Evolutionary conservation across 2,329 filamentous ascomycete species (phyloP).

Genomic region (Rutstroemia sp.): DNA sequence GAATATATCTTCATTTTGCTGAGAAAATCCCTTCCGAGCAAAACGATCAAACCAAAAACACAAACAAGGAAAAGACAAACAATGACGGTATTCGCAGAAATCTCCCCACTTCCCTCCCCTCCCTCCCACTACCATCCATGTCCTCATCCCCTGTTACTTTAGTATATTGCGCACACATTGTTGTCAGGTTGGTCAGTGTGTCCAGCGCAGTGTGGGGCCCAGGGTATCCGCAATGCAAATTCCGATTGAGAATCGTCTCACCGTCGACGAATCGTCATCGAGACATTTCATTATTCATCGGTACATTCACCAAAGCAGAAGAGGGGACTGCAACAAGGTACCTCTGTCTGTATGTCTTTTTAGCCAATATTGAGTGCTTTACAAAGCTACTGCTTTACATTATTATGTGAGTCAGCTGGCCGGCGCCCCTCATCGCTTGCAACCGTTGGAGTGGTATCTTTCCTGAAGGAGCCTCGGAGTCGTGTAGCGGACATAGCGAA

Average conservation of each 20-base stretch:
- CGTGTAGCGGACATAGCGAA: background rate
- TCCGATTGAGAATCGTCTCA: background rate
- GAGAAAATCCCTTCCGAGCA: too few relatives aligned
- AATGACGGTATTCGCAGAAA: background rate
- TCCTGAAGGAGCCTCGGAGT: background rate
- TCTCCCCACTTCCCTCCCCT: background rate
- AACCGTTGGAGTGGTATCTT: background rate
- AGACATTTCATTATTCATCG: background rate
- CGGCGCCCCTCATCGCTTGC: too few relatives aligned
- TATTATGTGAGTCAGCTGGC: background rate
- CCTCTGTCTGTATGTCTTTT: background rate
- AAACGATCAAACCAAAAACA: background rate
- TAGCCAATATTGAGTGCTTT: background rate
- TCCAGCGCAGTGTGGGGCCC: background rate
- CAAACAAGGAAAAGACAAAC: background rate
- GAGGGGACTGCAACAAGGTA: background rate
- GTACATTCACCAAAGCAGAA: background rate
- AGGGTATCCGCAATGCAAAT: too few relatives aligned
- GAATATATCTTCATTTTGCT: background rate
- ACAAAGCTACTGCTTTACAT: background rate
- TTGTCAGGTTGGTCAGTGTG: background rate
- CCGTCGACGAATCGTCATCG: background rate
- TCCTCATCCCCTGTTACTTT: too few relatives aligned
- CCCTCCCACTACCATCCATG: background rate
- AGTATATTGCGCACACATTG: too few relatives aligned